These are phyloP conservation scores for Neurospora sp. DNA, from an alignment of 495 filamentous ascomycete genomes.

Conservation along the genomic window DNA sequence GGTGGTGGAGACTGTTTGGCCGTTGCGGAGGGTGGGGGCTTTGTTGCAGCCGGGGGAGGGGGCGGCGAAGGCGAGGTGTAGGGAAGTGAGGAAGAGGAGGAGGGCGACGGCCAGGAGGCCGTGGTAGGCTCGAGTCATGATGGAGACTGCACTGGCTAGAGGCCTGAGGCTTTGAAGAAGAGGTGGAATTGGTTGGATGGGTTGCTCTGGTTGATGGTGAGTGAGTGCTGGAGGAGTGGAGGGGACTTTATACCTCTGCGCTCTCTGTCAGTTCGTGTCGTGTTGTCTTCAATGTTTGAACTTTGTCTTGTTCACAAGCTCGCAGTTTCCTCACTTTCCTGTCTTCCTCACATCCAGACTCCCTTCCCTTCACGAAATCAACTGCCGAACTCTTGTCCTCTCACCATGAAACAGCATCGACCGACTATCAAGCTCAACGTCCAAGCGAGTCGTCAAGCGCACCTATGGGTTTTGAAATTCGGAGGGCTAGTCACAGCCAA, in stretches of 20 bases:
- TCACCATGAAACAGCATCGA: not conserved
- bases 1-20: constrained; percentile 19
- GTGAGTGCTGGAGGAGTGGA: not conserved
- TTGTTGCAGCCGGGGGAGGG: constrained; percentile 34
- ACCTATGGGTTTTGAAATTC: not conserved
- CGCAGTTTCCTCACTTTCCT: too few relatives aligned
- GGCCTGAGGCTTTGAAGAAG: too few relatives aligned
- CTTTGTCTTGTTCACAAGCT: not conserved
- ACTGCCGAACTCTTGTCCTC: not conserved
- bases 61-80: not conserved
- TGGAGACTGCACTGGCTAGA: too few relatives aligned
- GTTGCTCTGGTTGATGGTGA: not conserved
- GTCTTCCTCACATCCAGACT: not conserved
- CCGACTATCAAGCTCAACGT: not conserved
- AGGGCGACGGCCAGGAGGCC: too few relatives aligned
- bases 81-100: not conserved
- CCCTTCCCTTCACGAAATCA: not conserved
- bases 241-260: not conserved
- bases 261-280: not conserved
- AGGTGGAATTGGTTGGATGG: not conserved
- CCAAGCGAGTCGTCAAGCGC: not conserved
- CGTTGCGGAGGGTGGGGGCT: constrained; percentile 19
- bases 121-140: too few relatives aligned
- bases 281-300: not conserved
- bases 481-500: not conserved